Conservation (phyloP, 2,329 filamentous ascomycete species). For the Colletotrichum sp. region DNA sequence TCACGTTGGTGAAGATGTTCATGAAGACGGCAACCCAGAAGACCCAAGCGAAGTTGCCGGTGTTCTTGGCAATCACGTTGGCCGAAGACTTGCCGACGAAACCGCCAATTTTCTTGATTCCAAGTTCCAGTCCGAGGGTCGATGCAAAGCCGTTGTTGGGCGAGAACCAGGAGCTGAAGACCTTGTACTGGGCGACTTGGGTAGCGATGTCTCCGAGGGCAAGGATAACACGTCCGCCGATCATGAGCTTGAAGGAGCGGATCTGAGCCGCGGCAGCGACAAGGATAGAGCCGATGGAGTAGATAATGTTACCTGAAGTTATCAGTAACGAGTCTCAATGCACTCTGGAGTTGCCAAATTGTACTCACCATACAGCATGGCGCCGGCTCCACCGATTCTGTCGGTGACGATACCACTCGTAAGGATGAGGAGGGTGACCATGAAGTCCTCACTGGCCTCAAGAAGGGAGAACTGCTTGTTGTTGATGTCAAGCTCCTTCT, state of each 20-base stretch:
- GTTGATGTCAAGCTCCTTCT: conserved; percentile 64
- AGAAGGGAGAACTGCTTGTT: conserved; percentile 65
- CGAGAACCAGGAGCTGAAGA: conserved; percentile 69
- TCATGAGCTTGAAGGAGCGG: conserved; percentile 65
- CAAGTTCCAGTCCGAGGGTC: conserved; percentile 64
- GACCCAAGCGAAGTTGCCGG: conserved; percentile 65
- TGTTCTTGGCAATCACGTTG: conserved; percentile 61
- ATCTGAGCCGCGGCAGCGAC: conserved; percentile 62
- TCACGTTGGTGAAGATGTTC: conserved; percentile 66
- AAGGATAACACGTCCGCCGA: conserved; percentile 58
- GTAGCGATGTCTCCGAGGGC: conserved; percentile 68
- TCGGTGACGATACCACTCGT: conserved; percentile 61
- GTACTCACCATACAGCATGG: conserved; percentile 19
- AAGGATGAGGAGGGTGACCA: conserved; percentile 61
- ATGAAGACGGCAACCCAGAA: conserved; percentile 68
- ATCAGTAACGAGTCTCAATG: not conserved
- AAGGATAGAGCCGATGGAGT: conserved; percentile 61
- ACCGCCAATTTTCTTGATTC: conserved; percentile 63
- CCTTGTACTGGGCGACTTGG: conserved; percentile 68
- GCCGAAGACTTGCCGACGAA: conserved; percentile 66
- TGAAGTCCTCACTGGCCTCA: conserved; percentile 67
- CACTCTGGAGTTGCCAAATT: not conserved
- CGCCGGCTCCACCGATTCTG: conserved; percentile 60
- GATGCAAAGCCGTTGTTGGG: conserved; percentile 67
- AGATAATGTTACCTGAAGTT: conserved; percentile 60